phyloP scores from a whole-genome alignment of 768 basidiomycete species.

The Mrakia frigida region DNA sequence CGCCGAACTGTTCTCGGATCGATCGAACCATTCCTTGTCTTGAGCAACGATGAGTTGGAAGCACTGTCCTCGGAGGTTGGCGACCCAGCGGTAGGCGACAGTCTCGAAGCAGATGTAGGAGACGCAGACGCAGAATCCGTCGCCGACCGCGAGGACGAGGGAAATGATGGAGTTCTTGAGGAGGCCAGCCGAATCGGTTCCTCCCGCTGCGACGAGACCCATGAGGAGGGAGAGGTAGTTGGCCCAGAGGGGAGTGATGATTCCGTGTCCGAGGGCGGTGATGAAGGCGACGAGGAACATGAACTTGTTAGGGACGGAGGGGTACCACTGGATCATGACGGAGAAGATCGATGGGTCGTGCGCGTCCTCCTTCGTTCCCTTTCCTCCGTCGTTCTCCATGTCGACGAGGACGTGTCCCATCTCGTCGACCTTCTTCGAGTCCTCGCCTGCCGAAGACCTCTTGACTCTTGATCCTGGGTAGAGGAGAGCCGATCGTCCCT shows the following conservation, averaged over 20 bases:
- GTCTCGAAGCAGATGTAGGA: constrained; percentile 80
- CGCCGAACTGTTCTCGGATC: constrained; percentile 55
- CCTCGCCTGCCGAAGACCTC: neutral
- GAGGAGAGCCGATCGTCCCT: constrained; percentile 23
- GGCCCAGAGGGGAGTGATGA: constrained; percentile 87
- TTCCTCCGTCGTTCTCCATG: neutral
- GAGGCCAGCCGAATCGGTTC: constrained; percentile 36
- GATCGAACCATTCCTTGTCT: constrained; percentile 85
- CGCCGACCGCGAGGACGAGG: constrained; percentile 65
- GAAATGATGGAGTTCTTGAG: constrained; percentile 42
- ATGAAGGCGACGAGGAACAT: constrained; percentile 65
- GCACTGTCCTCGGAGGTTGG: constrained; percentile 55
- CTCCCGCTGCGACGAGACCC: constrained; percentile 46
- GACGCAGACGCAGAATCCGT: constrained; percentile 67
- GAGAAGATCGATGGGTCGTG: constrained; percentile 34
- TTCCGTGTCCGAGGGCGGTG: constrained; percentile 66
- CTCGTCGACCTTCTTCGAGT: constrained; percentile 6
- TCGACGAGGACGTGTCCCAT: neutral
- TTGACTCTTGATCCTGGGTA: constrained; percentile 28
- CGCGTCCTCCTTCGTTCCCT: neutral
- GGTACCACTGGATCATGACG: constrained; percentile 51
- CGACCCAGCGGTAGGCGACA: constrained; percentile 69
- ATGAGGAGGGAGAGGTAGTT: constrained; percentile 77
- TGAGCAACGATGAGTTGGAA: constrained; percentile 63
- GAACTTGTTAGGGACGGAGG: constrained; percentile 68